Evolutionary conservation across 805 yeast genomes (phyloP), one percentile per base, ranked within the genome.

Genomic region (Saccharomycopsis synnaedendra): DNA sequence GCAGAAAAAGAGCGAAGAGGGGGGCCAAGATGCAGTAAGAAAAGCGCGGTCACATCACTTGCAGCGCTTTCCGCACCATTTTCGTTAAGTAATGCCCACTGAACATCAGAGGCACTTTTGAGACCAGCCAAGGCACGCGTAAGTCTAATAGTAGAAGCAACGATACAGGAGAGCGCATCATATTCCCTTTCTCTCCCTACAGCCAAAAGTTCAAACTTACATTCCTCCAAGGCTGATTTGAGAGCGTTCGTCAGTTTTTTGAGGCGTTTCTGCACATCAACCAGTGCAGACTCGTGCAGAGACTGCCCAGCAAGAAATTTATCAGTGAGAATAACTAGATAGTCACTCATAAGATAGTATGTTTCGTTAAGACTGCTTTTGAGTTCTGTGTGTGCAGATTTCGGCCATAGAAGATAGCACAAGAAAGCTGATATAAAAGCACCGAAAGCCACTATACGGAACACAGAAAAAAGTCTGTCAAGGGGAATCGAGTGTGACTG

Each of bases 21-120:
- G 0, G 94, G 93, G 0, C 88, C 86, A 41, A 85, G 64, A 55
- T 82, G 71, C 53, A 72, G 73, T 1, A 81, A 79, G 59, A 85
- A 85, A 35, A 80, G 57, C 38, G 64, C 59, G 39, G 55, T 62
- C 38, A 57, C 56, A 5, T 19, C 43, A 10, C 6, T 4, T 5
- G 30, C 32, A 37, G 40, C 39, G 10, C 32, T 31, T 4, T 47
- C 10, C 9, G 10, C 11, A 9, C 8, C 19, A 38, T 31, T 38
- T 32, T 47, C 38, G 32, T 10, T 42, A 5, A 82, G 63, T 6
- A 80, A 62, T 32, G 70, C 69, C 71, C 77, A 70, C 57, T 80
- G 83, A 68, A 82, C 81, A 50, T 78, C 83, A 7, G 81, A 75
- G 9, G 89, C 81, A 42, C 80, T 72, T 51, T 76, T 67, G 54